Evolutionary conservation across 768 basidiomycete species (phyloP).

Genomic region (Suillus subluteus): DNA sequence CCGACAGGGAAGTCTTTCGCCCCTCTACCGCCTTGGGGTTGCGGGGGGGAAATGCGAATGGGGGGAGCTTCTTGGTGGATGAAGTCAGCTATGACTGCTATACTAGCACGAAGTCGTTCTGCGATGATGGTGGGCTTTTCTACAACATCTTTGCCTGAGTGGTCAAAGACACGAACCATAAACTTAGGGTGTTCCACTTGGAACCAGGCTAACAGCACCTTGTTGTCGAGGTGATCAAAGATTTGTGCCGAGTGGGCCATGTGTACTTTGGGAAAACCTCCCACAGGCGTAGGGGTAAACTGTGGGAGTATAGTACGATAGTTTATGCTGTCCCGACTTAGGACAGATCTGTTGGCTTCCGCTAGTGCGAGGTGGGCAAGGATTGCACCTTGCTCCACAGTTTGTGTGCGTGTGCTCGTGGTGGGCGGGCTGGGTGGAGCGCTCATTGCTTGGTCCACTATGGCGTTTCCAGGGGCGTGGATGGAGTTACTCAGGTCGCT

Average conservation of each 20-base stretch:
- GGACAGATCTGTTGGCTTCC: background rate
- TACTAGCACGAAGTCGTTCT: background rate
- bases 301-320: background rate
- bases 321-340: background rate
- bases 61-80: background rate
- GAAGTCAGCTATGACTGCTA: background rate
- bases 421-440: background rate
- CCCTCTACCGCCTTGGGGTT: background rate
- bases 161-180: background rate
- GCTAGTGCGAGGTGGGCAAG: background rate
- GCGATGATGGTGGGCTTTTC: background rate
- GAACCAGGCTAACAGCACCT: background rate
- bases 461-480: background rate
- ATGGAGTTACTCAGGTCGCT: background rate
- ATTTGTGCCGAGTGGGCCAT: background rate
- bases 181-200: background rate
- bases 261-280: background rate
- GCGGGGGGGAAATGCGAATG: background rate
- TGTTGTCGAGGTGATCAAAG: background rate
- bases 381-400: background rate
- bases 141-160: background rate
- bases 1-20: background rate
- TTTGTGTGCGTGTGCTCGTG: background rate
- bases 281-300: background rate
- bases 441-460: background rate